Base-by-base conservation (phyloP, 129 eudicot species). In the Lactuca sativa region DNA sequence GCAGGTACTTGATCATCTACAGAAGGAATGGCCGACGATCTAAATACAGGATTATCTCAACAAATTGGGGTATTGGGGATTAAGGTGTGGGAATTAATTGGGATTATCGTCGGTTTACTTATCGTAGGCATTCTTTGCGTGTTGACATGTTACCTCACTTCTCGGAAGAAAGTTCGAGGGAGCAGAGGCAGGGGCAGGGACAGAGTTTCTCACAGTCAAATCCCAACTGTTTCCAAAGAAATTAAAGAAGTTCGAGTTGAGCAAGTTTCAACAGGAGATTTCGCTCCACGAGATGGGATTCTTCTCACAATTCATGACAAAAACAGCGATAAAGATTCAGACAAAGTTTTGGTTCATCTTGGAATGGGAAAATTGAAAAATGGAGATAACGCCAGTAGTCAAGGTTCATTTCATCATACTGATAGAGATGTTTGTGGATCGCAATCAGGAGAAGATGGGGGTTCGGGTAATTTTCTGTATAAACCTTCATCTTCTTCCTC, bases 221-320 rank as follows among this genome's bases (percentile, higher is more conserved):
- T 95, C 40, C 99, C 99, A 3, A 37, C 81, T 0, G 78, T 95
- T 72, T 95, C 95, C 0, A 95, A 90, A 49, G 99, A 95, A 78
- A 95, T 95, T 37, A 90, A 86, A 74, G 99, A 95, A 78, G 95
- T 95, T 3, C 68, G 92, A 48, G 89, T 93, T 7, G 97, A 93
- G 63, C 93, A 93, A 74, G 89, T 89, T 31, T 81, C 98, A 0
- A 51, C 86, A 4, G 77, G 82, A 16, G 93, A 84, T n/a, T 82
- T 81, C 80, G 65, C 66, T 65, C 95, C 90, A 9, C 80, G 78
- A 13, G 91, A 85, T 54, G 96, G 90, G 14, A 74, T 85, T 68
- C 87, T 87, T 54, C 82, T 87, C 21, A 86, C 96, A 3, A 86
- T 92, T 74, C 95, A 86, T 72, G 98, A 88, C 70, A 95, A 95